These are phyloP conservation scores for Cynanchum wilfordii DNA, from an alignment of 257 asterid genomes.

Conservation along the genomic window DNA sequence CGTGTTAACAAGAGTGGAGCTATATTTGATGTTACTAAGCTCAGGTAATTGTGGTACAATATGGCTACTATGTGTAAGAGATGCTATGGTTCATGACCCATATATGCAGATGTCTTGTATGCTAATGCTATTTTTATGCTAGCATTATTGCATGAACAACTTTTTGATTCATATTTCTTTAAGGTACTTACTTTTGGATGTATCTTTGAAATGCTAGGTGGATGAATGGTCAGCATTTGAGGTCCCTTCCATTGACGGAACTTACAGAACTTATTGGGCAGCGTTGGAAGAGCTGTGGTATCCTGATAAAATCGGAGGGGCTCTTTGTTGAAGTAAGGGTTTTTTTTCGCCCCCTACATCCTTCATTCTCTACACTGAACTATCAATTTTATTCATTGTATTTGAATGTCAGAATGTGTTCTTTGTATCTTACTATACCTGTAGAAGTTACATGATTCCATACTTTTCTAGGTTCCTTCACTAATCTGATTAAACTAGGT, in stretches of 20 bases:
- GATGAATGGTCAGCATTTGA: conserved; percentile 96
- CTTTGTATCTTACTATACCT: neutral
- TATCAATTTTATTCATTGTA: neutral
- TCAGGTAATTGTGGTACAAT: conserved; percentile 48
- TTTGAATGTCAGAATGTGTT: neutral
- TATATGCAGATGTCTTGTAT: neutral
- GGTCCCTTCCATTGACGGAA: conserved; percentile 62
- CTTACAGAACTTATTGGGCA: conserved; percentile 58
- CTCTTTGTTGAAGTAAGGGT: conserved; percentile 59
- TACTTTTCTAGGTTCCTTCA: neutral
- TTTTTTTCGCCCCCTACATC: neutral
- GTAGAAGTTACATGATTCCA: neutral
- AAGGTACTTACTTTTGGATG: conserved; percentile 13
- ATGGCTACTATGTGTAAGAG: neutral
- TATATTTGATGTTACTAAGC: conserved; percentile 71
- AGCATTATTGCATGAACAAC: neutral
- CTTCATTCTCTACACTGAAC: neutral
- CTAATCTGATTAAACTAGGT: neutral
- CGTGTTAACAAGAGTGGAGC: conserved; percentile 97
- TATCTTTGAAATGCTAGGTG: conserved; percentile 55
- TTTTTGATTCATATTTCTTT: conserved; percentile 14
- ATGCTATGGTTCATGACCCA: neutral
- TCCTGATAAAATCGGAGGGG: conserved; percentile 59
- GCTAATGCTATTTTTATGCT: conserved; percentile 13
- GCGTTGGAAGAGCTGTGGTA: conserved; percentile 65